These are phyloP conservation scores for Ceratobasidium sp. DNA, from an alignment of 1,284 basidiomycete species.

Conservation along the genomic window DNA sequence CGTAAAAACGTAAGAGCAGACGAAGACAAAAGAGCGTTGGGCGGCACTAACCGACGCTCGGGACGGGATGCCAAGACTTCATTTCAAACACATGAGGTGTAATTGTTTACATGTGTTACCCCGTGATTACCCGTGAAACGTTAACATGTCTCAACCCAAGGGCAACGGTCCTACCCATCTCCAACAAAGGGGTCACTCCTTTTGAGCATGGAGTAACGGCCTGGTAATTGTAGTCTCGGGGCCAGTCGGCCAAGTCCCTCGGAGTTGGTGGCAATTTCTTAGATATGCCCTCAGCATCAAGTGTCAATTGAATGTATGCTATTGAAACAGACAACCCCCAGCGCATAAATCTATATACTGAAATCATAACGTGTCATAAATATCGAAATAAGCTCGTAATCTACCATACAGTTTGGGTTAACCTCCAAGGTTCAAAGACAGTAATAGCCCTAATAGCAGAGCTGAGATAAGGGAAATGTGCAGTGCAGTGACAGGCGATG, in stretches of 20 bases:
- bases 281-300: too few species aligned
- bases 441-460: neutral
- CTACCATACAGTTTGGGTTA: neutral
- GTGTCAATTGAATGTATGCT: neutral
- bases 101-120: neutral
- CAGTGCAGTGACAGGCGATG: neutral
- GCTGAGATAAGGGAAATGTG: neutral
- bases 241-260: too few species aligned
- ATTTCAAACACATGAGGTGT: slow-evolving; percentile 15
- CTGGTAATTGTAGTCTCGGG: too few species aligned
- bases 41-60: neutral
- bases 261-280: too few species aligned
- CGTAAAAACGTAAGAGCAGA: neutral
- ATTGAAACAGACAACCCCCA: neutral
- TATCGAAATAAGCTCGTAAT: slow-evolving; percentile 29
- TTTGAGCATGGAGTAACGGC: neutral
- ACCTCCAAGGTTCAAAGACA: neutral
- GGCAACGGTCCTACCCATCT: neutral
- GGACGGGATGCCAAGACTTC: slow-evolving; percentile 14
- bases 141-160: neutral
- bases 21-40: slow-evolving; percentile 1
- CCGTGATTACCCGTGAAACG: neutral
- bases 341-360: slow-evolving; percentile 18
- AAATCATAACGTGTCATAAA: slow-evolving; percentile 20
- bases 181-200: slow-evolving; percentile 24